These are phyloP conservation scores for Vigna nakashimae DNA, from an alignment of 306 rosid genomes.

Conservation along the genomic window DNA sequence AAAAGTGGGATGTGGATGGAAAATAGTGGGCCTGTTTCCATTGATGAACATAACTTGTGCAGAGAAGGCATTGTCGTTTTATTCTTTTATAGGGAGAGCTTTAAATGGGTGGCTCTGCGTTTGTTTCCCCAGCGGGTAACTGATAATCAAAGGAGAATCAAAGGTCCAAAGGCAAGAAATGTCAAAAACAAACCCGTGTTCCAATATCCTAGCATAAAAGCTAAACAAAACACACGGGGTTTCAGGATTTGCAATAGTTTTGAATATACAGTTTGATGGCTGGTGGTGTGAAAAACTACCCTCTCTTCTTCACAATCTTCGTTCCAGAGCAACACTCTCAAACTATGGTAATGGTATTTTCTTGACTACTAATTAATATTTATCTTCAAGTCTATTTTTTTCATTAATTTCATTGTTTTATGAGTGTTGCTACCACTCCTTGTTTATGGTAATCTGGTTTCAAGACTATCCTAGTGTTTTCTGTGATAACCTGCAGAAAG, in stretches of 20 bases:
- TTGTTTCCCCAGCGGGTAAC: not conserved
- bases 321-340: too few species aligned
- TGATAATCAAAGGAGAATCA: not conserved
- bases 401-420: too few species aligned
- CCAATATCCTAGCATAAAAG: constrained; percentile 9
- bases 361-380: too few species aligned
- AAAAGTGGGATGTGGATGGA: not conserved
- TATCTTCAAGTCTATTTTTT: too few species aligned
- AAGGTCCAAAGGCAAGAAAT: not conserved
- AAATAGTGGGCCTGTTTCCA: not conserved
- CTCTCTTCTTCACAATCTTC: too few species aligned
- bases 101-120: not conserved
- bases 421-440: too few species aligned
- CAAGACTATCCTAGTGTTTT: too few species aligned
- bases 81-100: constrained; percentile 12
- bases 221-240: constrained; percentile 32
- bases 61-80: constrained; percentile 41
- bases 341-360: too few species aligned
- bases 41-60: constrained; percentile 1
- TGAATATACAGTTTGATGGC: too few species aligned
- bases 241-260: not conserved
- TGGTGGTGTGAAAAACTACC: too few species aligned
- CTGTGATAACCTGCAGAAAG: constrained; percentile 25
- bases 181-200: not conserved
- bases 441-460: too few species aligned